A percentile compares a stretch with the other conserved stretches of the same genome.
Evolutionary conservation across 768 basidiomycete genomes (phyloP).

Genomic region (Phaffia tasmanica): DNA sequence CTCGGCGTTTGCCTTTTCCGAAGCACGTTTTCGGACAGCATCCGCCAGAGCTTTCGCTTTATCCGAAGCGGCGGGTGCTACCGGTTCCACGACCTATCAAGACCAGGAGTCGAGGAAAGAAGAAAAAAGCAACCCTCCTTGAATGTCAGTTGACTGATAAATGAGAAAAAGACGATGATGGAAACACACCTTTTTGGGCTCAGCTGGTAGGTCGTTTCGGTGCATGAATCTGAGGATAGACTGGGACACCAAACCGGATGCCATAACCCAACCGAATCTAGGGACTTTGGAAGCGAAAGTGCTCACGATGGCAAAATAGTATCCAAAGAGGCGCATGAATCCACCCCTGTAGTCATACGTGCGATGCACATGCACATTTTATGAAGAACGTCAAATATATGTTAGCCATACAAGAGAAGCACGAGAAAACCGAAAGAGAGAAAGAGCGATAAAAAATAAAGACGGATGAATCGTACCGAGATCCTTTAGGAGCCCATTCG

Average conservation of each 20-base stretch:
- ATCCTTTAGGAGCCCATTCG: constrained; percentile 10
- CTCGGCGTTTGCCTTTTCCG: constrained; percentile 6
- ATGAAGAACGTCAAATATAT: not conserved
- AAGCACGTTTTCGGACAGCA: constrained; percentile 12
- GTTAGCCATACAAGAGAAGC: not conserved
- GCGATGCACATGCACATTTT: not conserved
- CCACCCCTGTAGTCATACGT: constrained; percentile 1
- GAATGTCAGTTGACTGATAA: not conserved
- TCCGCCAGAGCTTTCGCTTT: constrained; percentile 20
- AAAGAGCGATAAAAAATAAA: not conserved
- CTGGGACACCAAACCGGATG: constrained; percentile 23
- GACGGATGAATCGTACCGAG: not conserved
- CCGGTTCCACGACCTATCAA: not conserved
- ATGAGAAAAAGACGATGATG: not conserved
- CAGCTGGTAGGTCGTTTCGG: not conserved
- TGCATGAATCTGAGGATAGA: constrained; percentile 12
- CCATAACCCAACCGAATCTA: constrained; percentile 15
- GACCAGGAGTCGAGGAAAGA: not conserved
- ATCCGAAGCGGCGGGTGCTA: constrained; percentile 2
- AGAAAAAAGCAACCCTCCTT: not conserved
- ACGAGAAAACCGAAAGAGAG: not conserved
- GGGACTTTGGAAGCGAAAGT: constrained; percentile 19
- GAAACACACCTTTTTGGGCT: not conserved
- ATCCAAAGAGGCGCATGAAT: constrained; percentile 3
- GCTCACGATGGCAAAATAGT: constrained; percentile 5